Conservation (phyloP, 257 asterid species). For the Penstemon eatonii region DNA sequence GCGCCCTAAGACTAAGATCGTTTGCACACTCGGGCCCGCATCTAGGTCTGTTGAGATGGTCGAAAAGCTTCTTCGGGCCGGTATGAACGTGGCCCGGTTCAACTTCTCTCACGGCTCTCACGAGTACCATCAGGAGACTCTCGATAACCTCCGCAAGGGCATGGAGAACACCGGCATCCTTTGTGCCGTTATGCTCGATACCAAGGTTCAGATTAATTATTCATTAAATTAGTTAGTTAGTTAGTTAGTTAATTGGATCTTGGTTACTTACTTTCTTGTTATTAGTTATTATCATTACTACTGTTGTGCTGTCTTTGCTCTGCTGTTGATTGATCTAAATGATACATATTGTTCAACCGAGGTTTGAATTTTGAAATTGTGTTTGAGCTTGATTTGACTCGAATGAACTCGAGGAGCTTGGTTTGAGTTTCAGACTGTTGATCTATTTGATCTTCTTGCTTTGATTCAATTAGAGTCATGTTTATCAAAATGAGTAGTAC, state of each 20-base stretch:
- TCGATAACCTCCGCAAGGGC: constrained; percentile 25
- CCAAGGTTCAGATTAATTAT: constrained; percentile 8
- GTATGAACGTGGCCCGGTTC: constrained; percentile 33
- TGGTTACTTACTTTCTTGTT: not conserved
- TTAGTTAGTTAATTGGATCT: not conserved
- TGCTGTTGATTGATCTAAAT: no score
- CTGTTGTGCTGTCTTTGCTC: no score
- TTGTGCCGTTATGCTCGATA: constrained; percentile 33
- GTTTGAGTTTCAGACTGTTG: no score
- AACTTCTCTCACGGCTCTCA: constrained; percentile 33
- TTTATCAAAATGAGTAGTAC: no score
- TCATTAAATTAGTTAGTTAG: not conserved
- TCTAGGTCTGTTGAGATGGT: constrained; percentile 27
- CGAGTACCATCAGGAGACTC: constrained; percentile 34
- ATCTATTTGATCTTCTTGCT: no score
- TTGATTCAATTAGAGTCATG: no score
- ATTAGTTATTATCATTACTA: not conserved
- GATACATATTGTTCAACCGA: no score
- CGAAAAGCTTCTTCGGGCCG: constrained; percentile 30
- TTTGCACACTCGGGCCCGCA: constrained; percentile 32
- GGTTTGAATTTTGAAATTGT: no score
- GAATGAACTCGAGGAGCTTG: no score
- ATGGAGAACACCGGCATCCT: constrained; percentile 30
- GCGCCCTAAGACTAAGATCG: constrained; percentile 30
- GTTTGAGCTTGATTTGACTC: no score